Base-by-base conservation (phyloP, 805 yeast species). In the Ogataea haglerorum region DNA sequence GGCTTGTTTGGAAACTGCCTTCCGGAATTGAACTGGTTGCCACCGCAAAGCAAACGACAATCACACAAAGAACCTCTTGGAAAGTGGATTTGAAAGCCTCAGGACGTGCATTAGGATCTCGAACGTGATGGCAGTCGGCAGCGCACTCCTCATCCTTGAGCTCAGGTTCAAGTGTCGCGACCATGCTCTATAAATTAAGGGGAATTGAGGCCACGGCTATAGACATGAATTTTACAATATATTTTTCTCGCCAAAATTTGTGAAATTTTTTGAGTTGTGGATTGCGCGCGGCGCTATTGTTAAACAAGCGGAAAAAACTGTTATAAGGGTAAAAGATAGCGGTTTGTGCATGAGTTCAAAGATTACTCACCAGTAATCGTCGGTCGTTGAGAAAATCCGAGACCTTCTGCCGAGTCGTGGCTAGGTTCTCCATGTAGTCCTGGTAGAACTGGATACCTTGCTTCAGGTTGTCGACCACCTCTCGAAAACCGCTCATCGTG, bases 361-460 rank as follows among this genome's bases (percentile, higher is more conserved):
- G n/a, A 15, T 39, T 33, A 18, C 45, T 34, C 2, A 41, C 43
- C 18, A 34, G 36, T 5, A 38, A 18, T 16, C 45, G 34, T 12
- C 49, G 33, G 3, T 30, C 9, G 8, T n/a, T 28, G 82, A 52
- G 25, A 14, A 45, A 38, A 10, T 62, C 54, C 22, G 69, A 65
- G 63, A 45, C 75, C 78, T 47, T 82, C 71, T 29, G 19, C 10
- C 30, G 42, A 10, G 40, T 37, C 12, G 24, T 33, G n/a, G 25
- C 73, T 77, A 51, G 25, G 38, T 74, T 73, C 7, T 58, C 59
- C 22, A 72, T 63, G 45, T 86, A 75, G 38, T 80, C 83, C 27
- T 69, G 69, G 63, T 90, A 90, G 56, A 89, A 89, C 39, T 72
- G 70, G 0, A 75, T 52, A 0, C 95, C 96, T 51, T 83, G 85